Percentiles rank a stretch among this genome's conserved stretches.
Evolutionary conservation across 208 protist species (phyloP).

Genomic region (Acanthamoeba sp.): DNA sequence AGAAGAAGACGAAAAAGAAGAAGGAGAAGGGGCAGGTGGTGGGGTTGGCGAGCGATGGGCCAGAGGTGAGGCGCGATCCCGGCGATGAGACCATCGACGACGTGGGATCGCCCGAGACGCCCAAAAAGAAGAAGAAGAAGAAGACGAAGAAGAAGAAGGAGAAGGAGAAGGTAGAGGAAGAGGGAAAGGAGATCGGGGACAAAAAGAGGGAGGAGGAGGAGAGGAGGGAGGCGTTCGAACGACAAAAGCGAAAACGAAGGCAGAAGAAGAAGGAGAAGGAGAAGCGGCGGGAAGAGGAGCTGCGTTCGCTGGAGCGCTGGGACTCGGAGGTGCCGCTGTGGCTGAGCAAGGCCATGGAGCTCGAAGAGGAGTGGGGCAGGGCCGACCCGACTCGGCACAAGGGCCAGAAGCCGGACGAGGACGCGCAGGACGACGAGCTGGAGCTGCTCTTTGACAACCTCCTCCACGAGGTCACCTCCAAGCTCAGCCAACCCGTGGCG

Average conservation of each 20-base stretch:
- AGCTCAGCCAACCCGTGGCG: background rate
- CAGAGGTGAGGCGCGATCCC: background rate
- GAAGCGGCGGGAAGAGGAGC: background rate
- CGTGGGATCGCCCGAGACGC: background rate
- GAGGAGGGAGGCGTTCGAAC: background rate
- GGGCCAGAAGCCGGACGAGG: background rate
- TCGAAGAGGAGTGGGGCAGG: slow-evolving; percentile 1
- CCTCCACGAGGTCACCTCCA: slow-evolving; percentile 14
- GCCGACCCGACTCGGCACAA: background rate
- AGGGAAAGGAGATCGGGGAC: background rate
- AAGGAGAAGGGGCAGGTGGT: background rate
- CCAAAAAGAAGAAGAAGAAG: slow-evolving; percentile 21
- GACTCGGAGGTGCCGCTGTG: background rate
- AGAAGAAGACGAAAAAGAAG: background rate
- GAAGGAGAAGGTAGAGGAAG: background rate
- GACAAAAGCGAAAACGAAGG: background rate
- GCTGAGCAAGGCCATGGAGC: slow-evolving; percentile 30
- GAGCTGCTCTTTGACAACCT: slow-evolving; percentile 21
- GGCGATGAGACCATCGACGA: background rate
- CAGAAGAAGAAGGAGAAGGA: background rate
- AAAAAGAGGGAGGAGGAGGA: background rate
- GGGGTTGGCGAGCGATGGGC: background rate
- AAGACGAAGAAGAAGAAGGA: background rate
- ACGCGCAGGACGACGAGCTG: background rate
- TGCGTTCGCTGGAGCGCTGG: background rate